Conservation (phyloP, 2,329 filamentous ascomycete species). For the Calonectria ilicicola region DNA sequence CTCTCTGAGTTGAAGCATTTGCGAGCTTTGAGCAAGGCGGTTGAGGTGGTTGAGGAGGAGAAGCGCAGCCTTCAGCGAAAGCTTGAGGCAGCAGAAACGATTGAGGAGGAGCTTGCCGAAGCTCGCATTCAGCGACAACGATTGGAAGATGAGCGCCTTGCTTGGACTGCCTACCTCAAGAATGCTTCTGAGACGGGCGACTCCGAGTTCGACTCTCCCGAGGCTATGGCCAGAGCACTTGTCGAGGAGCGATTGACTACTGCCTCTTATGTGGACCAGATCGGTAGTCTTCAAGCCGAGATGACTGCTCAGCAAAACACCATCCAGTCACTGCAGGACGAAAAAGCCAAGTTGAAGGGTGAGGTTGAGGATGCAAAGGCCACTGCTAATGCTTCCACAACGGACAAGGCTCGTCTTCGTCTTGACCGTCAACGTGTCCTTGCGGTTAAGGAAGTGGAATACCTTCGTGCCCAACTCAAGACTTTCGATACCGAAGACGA, state of each 20-base stretch:
- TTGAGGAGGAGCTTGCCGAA: constrained; percentile 84
- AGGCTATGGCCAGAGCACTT: constrained; percentile 86
- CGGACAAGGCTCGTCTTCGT: constrained; percentile 78
- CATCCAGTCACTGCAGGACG: constrained; percentile 77
- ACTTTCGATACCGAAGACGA: constrained; percentile 89
- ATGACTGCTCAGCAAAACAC: constrained; percentile 80
- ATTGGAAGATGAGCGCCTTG: constrained; percentile 86
- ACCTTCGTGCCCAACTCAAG: constrained; percentile 91
- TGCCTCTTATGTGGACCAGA: constrained; percentile 81
- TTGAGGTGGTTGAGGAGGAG: constrained; percentile 95
- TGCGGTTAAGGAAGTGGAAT: constrained; percentile 92
- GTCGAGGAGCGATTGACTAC: constrained; percentile 85
- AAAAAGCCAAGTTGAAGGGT: constrained; percentile 71
- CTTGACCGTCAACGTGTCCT: constrained; percentile 88
- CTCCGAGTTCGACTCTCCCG: constrained; percentile 88
- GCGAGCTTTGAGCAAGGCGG: constrained; percentile 84
- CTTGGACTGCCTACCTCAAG: constrained; percentile 89
- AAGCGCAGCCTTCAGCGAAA: constrained; percentile 85
- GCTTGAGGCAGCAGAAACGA: constrained; percentile 77
- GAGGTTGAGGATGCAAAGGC: constrained; percentile 79
- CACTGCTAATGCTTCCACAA: constrained; percentile 57
- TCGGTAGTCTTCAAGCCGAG: constrained; percentile 85
- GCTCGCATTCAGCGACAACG: constrained; percentile 85
- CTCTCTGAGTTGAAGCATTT: constrained; percentile 83
- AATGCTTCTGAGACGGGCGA: constrained; percentile 70